phyloP scores from a whole-genome alignment of 2,329 filamentous ascomycete genomes.

The Lasiodiplodia citricola region DNA sequence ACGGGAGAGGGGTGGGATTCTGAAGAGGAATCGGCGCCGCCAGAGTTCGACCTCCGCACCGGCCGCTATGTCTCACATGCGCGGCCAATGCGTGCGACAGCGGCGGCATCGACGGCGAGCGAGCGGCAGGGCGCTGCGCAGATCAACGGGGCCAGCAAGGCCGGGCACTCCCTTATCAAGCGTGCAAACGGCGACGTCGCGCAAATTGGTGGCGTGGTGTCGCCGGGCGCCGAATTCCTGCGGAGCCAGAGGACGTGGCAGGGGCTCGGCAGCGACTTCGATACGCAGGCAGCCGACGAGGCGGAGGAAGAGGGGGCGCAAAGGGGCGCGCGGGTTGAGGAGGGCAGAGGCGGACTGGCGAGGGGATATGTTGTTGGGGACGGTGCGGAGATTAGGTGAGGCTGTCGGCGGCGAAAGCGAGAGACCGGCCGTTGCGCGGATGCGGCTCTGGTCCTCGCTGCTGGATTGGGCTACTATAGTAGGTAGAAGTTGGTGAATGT shows the following conservation, averaged over 20 bases:
- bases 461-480: not conserved
- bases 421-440: not conserved
- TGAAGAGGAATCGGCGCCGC: conserved; percentile 70
- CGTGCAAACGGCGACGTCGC: conserved; percentile 74
- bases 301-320: conserved; percentile 57
- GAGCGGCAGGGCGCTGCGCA: conserved; percentile 27
- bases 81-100: conserved; percentile 64
- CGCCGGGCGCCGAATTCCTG: conserved; percentile 88
- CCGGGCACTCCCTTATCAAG: conserved; percentile 62
- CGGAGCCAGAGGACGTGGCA: conserved; percentile 86
- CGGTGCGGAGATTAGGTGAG: conserved; percentile 34
- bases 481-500: conserved; percentile 18
- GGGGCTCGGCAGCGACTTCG: conserved; percentile 87
- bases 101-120: conserved; percentile 29
- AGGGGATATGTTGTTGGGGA: conserved; percentile 83
- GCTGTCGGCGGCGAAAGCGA: not conserved
- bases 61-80: conserved; percentile 81
- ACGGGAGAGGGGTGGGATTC: conserved; percentile 66
- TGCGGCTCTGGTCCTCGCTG: not conserved
- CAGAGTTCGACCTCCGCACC: conserved; percentile 90
- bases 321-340: conserved; percentile 72
- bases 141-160: conserved; percentile 6
- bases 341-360: conserved; percentile 86
- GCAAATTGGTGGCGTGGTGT: conserved; percentile 82
- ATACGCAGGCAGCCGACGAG: conserved; percentile 63